Percentiles rank a stretch among this genome's conserved stretches.
These are phyloP conservation scores for Penicillium bovifimosum DNA, from an alignment of 495 filamentous ascomycete species.

Conservation along the genomic window DNA sequence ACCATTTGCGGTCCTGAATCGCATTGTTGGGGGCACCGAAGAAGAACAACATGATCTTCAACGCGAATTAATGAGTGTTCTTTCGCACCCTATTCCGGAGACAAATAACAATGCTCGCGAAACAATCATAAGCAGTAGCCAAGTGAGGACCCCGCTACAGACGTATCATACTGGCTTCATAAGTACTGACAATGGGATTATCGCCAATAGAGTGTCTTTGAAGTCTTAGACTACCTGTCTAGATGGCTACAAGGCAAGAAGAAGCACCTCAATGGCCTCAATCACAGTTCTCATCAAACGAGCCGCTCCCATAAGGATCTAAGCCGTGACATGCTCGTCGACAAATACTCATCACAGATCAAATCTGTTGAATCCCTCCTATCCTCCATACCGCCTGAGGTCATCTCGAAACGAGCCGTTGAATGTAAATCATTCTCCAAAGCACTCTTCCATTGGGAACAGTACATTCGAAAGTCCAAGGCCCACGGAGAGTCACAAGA, in stretches of 20 bases:
- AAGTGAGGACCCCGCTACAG: slow-evolving; percentile 49
- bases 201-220: slow-evolving; percentile 68
- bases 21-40: slow-evolving; percentile 63
- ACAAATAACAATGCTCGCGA: slow-evolving; percentile 54
- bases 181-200: slow-evolving; percentile 4
- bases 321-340: slow-evolving; percentile 31
- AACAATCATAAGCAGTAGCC: slow-evolving; percentile 71
- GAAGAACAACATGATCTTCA: slow-evolving; percentile 60
- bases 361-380: slow-evolving; percentile 59
- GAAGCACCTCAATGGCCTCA: slow-evolving; percentile 46
- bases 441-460: slow-evolving; percentile 90
- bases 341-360: slow-evolving; percentile 47
- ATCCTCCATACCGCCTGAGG: slow-evolving; percentile 69
- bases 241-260: slow-evolving; percentile 83
- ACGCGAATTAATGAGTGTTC: slow-evolving; percentile 64
- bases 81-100: slow-evolving; percentile 54
- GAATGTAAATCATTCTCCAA: slow-evolving; percentile 90
- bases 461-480: slow-evolving; percentile 66
- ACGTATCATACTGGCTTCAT: neutral
- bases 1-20: slow-evolving; percentile 76
- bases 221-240: slow-evolving; percentile 83
- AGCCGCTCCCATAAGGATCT: slow-evolving; percentile 36
- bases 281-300: slow-evolving; percentile 28
- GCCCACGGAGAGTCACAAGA: slow-evolving; percentile 30
- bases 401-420: slow-evolving; percentile 77